Conservation (phyloP, 2,329 filamentous ascomycete species). For the Parascedosporium putredinis region DNA sequence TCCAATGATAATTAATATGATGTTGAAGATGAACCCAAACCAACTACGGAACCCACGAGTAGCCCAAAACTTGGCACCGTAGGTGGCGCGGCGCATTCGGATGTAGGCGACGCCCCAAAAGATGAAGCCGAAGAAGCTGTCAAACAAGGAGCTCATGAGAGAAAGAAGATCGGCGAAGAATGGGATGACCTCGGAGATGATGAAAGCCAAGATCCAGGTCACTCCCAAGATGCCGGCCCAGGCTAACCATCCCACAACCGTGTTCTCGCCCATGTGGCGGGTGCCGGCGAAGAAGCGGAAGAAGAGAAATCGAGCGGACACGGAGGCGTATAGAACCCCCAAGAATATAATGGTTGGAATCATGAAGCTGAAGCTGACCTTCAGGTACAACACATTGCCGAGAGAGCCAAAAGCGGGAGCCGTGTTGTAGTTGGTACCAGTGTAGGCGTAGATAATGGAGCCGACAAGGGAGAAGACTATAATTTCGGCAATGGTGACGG, state of each 20-base stretch:
- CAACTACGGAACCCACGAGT: not conserved
- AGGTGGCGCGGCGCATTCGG: slow-evolving; percentile 46
- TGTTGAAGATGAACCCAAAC: slow-evolving; percentile 40
- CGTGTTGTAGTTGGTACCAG: slow-evolving; percentile 81
- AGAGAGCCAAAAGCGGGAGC: slow-evolving; percentile 80
- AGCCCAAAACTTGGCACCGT: not conserved
- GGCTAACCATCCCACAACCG: slow-evolving; percentile 64
- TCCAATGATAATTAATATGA: slow-evolving; percentile 62
- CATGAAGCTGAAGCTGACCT: slow-evolving; percentile 89
- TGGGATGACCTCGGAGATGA: slow-evolving; percentile 86
- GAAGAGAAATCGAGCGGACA: slow-evolving; percentile 83
- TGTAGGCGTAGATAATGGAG: slow-evolving; percentile 73
- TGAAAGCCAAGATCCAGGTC: slow-evolving; percentile 81
- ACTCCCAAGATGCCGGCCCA: slow-evolving; percentile 62
- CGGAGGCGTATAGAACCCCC: slow-evolving; percentile 81
- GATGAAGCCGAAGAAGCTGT: slow-evolving; percentile 91
- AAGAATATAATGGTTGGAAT: slow-evolving; percentile 89
- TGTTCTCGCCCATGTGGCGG: slow-evolving; percentile 71
- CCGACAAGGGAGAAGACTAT: slow-evolving; percentile 79
- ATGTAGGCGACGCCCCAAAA: slow-evolving; percentile 83
- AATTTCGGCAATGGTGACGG: slow-evolving; percentile 79
- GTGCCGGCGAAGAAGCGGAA: slow-evolving; percentile 78
- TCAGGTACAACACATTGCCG: slow-evolving; percentile 62
- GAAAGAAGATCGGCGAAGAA: slow-evolving; percentile 77
- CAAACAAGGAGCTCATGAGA: slow-evolving; percentile 79